Evolutionary conservation across 192 early-diverging fungal genomes (phyloP), one percentile per base, ranked within the genome.

Genomic region (Dimargaris cristalligena): DNA sequence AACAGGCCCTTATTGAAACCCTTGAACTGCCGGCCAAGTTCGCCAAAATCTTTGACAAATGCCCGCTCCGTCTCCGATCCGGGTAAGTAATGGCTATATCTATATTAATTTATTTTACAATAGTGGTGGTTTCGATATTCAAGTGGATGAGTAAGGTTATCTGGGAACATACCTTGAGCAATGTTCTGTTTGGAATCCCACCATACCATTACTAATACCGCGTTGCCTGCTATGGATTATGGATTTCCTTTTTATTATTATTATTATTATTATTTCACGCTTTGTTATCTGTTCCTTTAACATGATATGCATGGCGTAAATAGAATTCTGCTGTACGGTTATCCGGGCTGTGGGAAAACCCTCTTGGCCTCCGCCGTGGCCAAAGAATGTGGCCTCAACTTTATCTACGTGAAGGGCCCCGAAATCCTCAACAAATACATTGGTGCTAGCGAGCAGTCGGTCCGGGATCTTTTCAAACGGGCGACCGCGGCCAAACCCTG

Each of bases 401-500:
- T 97, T 65, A 95, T 99, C 62, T 85, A 81, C 51, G 90, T 92
- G 63, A 99, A 99, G 67, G 95, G 95, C 13, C 95, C 95, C 0
- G 94, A 99, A 64, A 76, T 99, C 33, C 67, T 99, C 48, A 97
- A 96, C 72, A 99, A 97, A 78, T 99, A 99, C 65, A 99, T 99
- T 69, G 95, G 95, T 44, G 89, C 90, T 20, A 92, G 89, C 64
- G 95, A 99, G 71, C 90, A 94, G 62, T 78, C 85, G 0, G 94
- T 91, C 38, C 80, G 95, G 31, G 92, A 97, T 63, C 69, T 99
- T 34, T 99, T 99, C 71, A 87, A 91, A 58, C 79, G 94, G 18
- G 95, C 95, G 4, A 81, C 83, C 61, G 88, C 90, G 1, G 93
- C 93, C 4, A 85, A 83, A 56, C 95, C 95, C 14, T 99, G 95